These are phyloP conservation scores for Xylaria sp. DNA, from an alignment of 2,329 filamentous ascomycete species.

Conservation along the genomic window DNA sequence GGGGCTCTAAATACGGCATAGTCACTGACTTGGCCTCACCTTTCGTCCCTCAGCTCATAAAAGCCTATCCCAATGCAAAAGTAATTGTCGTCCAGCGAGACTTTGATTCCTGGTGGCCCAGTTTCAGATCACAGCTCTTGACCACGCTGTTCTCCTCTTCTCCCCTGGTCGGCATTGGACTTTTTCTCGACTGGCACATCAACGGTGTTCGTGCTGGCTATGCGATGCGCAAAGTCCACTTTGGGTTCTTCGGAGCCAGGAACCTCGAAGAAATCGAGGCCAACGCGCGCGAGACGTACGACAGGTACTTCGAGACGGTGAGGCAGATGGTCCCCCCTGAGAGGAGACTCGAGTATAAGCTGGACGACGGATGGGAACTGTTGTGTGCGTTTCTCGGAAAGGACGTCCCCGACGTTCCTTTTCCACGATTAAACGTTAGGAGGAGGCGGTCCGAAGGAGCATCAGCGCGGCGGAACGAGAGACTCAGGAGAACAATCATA, in stretches of 20 bases:
- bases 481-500: conserved; percentile 7
- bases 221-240: conserved; percentile 30
- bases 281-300: conserved; percentile 23
- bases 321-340: conserved; percentile 27
- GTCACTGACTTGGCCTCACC: conserved; percentile 28
- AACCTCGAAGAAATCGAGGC: conserved; percentile 15
- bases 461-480: not conserved
- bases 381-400: conserved; percentile 34
- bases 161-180: conserved; percentile 4
- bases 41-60: conserved; percentile 31
- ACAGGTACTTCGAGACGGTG: conserved; percentile 25
- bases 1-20: conserved; percentile 31
- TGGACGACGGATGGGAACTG: conserved; percentile 31
- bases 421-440: conserved; percentile 26
- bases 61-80: conserved; percentile 40
- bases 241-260: conserved; percentile 31
- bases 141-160: conserved; percentile 18
- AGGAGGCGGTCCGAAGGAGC: conserved; percentile 5
- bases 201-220: conserved; percentile 25
- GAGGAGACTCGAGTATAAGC: conserved; percentile 30
- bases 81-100: conserved; percentile 42
- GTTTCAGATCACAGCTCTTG: conserved; percentile 31
- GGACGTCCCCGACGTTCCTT: conserved; percentile 25
- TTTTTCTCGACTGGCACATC: conserved; percentile 28
- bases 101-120: conserved; percentile 42